Conservation (phyloP, 1,139 yeast genomes). For the Candida sojae region DNA sequence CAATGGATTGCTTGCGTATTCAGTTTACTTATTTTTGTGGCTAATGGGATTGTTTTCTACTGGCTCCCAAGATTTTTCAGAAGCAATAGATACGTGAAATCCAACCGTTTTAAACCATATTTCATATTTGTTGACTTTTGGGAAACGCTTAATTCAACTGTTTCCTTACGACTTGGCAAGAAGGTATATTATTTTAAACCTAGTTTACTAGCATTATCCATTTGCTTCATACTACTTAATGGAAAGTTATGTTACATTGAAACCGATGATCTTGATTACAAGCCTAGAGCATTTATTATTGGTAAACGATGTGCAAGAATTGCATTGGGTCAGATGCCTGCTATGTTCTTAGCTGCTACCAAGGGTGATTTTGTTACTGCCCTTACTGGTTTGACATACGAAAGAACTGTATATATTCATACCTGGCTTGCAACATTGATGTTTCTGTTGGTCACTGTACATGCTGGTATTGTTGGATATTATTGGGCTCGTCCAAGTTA, state of each 20-base stretch:
- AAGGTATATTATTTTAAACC: constrained; percentile 39
- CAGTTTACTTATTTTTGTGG: constrained; percentile 24
- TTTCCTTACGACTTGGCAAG: constrained; percentile 10
- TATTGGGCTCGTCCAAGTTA: constrained; percentile 45
- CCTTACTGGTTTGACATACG: constrained; percentile 45
- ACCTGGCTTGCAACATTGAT: constrained; percentile 46
- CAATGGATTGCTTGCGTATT: constrained; percentile 40
- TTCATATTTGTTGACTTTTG: constrained; percentile 30
- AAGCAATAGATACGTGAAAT: constrained; percentile 14
- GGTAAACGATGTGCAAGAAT: constrained; percentile 47
- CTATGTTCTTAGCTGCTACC: constrained; percentile 34
- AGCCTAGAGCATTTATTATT: constrained; percentile 38
- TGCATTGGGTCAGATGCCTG: constrained; percentile 45
- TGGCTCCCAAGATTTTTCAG: constrained; percentile 39
- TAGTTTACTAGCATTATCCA: constrained; percentile 31
- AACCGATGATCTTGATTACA: constrained; percentile 42
- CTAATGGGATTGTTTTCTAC: constrained; percentile 44
- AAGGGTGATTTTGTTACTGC: constrained; percentile 44
- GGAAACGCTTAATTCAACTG: constrained; percentile 30
- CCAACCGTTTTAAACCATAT: constrained; percentile 16
- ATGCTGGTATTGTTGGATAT: constrained; percentile 25
- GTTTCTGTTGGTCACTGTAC: constrained; percentile 40
- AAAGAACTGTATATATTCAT: constrained; percentile 40
- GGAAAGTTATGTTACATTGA: constrained; percentile 26
- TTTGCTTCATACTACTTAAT: constrained; percentile 30